A percentile compares a stretch with the other conserved stretches of the same genome.
Evolutionary conservation across 139 green algal genomes (phyloP).

Genomic region (Protoeuglena noctilucae): DNA sequence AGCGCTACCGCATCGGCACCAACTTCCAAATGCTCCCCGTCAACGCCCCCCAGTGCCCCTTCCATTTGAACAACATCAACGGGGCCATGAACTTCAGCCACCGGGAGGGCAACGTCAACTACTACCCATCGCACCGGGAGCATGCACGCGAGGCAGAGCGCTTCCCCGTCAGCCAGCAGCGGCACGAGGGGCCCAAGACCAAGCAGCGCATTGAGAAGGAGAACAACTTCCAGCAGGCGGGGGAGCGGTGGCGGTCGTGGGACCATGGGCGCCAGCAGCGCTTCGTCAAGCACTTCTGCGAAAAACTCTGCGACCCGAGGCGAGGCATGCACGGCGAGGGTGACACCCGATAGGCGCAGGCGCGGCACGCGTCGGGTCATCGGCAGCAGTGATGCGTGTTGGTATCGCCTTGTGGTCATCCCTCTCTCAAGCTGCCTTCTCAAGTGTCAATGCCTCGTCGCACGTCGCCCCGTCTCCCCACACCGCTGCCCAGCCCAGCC

Average conservation of each 20-base stretch:
- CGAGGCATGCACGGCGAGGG: too few species aligned
- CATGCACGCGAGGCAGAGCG: slow-evolving; percentile 57
- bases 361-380: too few species aligned
- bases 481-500: too few species aligned
- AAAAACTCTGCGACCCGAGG: too few species aligned
- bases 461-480: too few species aligned
- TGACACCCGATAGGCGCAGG: too few species aligned
- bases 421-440: too few species aligned
- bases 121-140: slow-evolving; percentile 36
- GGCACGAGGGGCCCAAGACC: slow-evolving; percentile 49
- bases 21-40: slow-evolving; percentile 24
- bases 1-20: slow-evolving; percentile 20
- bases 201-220: too few species aligned
- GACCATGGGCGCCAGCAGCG: slow-evolving; percentile 52
- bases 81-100: slow-evolving; percentile 18
- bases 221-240: slow-evolving; percentile 83
- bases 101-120: slow-evolving; percentile 18
- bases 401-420: too few species aligned
- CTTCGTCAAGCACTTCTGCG: slow-evolving; percentile 61
- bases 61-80: slow-evolving; percentile 26
- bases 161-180: slow-evolving; percentile 30
- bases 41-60: too few species aligned
- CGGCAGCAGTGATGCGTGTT: too few species aligned
- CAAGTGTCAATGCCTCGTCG: too few species aligned
- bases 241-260: slow-evolving; percentile 53